A percentile compares a stretch with the other conserved stretches of the same genome.
Evolutionary conservation across 345 rosid species (phyloP).

Genomic region (Gynandropsis gynandra): DNA sequence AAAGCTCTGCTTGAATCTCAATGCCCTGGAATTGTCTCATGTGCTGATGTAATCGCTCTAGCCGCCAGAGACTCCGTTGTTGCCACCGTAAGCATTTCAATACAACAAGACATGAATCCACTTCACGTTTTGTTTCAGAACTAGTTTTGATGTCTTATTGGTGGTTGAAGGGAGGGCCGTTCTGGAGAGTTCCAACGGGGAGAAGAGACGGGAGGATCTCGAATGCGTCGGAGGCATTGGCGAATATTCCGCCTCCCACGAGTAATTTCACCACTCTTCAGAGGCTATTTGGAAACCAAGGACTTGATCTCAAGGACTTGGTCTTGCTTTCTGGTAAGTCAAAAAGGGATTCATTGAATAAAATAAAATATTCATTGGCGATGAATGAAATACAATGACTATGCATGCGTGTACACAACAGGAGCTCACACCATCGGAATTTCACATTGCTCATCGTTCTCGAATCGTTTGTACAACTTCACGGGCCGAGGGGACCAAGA

Average conservation of each 20-base stretch:
- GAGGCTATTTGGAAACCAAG: constrained; percentile 45
- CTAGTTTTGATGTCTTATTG: neutral
- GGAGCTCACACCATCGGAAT: constrained; percentile 85
- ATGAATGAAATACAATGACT: neutral
- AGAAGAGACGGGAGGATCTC: constrained; percentile 72
- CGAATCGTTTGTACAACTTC: constrained; percentile 67
- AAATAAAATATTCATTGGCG: constrained; percentile 9
- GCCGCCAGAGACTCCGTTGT: constrained; percentile 65
- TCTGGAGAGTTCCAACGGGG: constrained; percentile 82
- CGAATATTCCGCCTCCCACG: constrained; percentile 52
- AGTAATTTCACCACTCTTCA: constrained; percentile 53
- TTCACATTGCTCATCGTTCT: constrained; percentile 59
- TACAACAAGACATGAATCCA: too few species aligned
- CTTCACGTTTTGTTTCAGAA: too few species aligned
- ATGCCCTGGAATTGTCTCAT: constrained; percentile 74
- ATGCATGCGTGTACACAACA: constrained; percentile 14
- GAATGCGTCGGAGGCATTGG: constrained; percentile 43
- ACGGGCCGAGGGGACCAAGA: constrained; percentile 57
- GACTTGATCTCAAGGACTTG: constrained; percentile 62
- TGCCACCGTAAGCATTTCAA: constrained; percentile 47
- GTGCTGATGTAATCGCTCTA: constrained; percentile 69
- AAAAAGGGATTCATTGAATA: too few species aligned
- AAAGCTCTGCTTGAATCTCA: constrained; percentile 63
- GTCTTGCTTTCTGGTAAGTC: constrained; percentile 63
- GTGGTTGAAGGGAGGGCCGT: constrained; percentile 60